Evolutionary conservation across 179 eudicot genomes (phyloP).

Genomic region (Vitellaria paradoxa): DNA sequence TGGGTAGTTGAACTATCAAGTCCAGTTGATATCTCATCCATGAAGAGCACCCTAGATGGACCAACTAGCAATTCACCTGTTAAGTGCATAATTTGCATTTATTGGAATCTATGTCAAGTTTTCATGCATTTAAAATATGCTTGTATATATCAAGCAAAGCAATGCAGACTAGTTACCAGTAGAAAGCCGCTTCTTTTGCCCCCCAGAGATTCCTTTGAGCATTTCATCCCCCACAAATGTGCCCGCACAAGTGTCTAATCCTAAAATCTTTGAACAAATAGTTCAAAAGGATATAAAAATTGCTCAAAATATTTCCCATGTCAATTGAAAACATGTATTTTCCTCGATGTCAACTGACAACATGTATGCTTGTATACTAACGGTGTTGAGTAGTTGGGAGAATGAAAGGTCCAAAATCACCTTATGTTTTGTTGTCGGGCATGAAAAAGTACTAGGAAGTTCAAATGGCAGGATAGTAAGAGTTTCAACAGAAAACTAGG

Average conservation of each 20-base stretch:
- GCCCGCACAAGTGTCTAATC: constrained; percentile 76
- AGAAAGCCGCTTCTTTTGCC: constrained; percentile 31
- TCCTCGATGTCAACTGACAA: too few relatives aligned
- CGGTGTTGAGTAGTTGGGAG: neutral
- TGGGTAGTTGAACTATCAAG: constrained; percentile 86
- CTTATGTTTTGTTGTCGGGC: neutral
- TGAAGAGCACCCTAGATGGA: constrained; percentile 54
- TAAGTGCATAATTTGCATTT: neutral
- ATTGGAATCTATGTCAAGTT: constrained; percentile 4
- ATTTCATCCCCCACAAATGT: constrained; percentile 87
- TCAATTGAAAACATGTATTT: neutral
- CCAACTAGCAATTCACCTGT: constrained; percentile 78
- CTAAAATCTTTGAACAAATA: constrained; percentile 62
- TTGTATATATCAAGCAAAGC: constrained; percentile 8
- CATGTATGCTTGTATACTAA: neutral
- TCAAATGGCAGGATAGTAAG: neutral
- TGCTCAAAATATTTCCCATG: neutral
- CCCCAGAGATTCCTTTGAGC: constrained; percentile 79
- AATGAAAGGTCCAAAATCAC: neutral
- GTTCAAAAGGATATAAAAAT: constrained; percentile 13
- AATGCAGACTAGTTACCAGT: constrained; percentile 43
- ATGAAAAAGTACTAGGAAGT: constrained; percentile 11
- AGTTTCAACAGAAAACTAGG: neutral
- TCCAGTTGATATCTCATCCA: constrained; percentile 35
- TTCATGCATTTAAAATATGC: neutral